These are phyloP conservation scores for Boletus subcaerulescens DNA, from an alignment of 768 basidiomycete species.

Conservation along the genomic window DNA sequence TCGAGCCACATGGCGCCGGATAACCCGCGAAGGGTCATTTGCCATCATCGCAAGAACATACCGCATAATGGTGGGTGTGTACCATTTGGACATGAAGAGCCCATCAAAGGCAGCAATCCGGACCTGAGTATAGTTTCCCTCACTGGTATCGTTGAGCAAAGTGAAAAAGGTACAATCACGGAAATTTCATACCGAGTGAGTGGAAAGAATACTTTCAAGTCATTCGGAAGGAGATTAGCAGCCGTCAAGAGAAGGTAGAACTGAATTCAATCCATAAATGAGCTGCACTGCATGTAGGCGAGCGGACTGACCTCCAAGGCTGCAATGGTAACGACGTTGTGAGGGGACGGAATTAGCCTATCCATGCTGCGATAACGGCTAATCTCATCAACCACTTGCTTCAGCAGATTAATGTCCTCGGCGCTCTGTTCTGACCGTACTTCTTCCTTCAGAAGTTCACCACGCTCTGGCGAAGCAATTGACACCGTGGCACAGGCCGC, in stretches of 20 bases:
- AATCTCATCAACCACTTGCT: constrained; percentile 75
- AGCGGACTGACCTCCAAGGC: constrained; percentile 73
- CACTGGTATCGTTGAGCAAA: constrained; percentile 45
- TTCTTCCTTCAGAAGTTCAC: constrained; percentile 71
- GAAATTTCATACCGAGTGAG: constrained; percentile 69
- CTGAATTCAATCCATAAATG: constrained; percentile 37
- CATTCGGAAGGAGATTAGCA: constrained; percentile 74
- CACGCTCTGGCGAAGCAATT: constrained; percentile 72
- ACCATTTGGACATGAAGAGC: constrained; percentile 86
- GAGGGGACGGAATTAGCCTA: constrained; percentile 87
- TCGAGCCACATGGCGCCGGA: constrained; percentile 86
- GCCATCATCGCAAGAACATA: constrained; percentile 87
- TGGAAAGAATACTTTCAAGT: constrained; percentile 76
- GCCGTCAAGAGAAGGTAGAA: constrained; percentile 77
- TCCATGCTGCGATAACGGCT: constrained; percentile 95
- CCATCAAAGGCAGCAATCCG: constrained; percentile 94
- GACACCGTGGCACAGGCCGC: constrained; percentile 79
- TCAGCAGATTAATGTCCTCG: constrained; percentile 68
- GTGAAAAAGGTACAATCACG: neutral
- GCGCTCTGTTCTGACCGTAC: constrained; percentile 60
- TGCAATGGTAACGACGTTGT: constrained; percentile 91
- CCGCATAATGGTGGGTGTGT: constrained; percentile 76
- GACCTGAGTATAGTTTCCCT: constrained; percentile 91
- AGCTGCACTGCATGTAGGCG: neutral
- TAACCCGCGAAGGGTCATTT: constrained; percentile 75